Evolutionary conservation across 441 rosid species (phyloP).

Genomic region (Theobroma grandiflorum): DNA sequence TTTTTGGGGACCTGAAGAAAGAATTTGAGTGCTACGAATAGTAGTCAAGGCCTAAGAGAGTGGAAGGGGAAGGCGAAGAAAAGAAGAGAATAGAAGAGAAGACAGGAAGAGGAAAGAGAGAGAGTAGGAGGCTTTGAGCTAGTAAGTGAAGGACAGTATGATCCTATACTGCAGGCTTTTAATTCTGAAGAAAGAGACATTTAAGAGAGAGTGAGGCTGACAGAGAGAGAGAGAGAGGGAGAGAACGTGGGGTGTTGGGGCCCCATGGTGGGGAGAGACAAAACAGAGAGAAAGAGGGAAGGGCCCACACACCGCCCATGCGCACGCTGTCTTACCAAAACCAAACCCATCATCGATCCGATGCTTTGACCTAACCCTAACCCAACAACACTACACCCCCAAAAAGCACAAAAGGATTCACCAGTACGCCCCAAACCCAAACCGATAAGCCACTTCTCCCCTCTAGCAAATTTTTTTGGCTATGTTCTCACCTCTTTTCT

Average conservation of each 20-base stretch:
- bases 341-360: constrained; percentile 49
- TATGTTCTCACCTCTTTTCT: constrained; percentile 15
- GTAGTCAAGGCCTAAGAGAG: not conserved
- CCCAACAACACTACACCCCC: constrained; percentile 37
- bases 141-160: constrained; percentile 28
- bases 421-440: not conserved
- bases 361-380: constrained; percentile 59
- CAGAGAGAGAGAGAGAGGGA: not conserved
- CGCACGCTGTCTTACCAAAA: constrained; percentile 75
- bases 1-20: constrained; percentile 2
- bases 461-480: not conserved
- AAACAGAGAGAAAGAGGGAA: constrained; percentile 35
- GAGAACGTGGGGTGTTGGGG: constrained; percentile 39
- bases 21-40: not conserved
- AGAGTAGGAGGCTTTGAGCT: not conserved
- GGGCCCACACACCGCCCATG: constrained; percentile 86
- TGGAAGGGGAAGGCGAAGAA: not conserved
- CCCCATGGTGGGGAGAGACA: constrained; percentile 35
- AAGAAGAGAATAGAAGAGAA: constrained; percentile 15
- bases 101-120: not conserved
- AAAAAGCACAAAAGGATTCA: not conserved
- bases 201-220: constrained; percentile 13
- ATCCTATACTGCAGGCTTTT: constrained; percentile 33
- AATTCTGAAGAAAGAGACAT: constrained; percentile 13
- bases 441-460: constrained; percentile 11